phyloP scores from a whole-genome alignment of 768 basidiomycete species.

The Xerocomellus amylosporus region DNA sequence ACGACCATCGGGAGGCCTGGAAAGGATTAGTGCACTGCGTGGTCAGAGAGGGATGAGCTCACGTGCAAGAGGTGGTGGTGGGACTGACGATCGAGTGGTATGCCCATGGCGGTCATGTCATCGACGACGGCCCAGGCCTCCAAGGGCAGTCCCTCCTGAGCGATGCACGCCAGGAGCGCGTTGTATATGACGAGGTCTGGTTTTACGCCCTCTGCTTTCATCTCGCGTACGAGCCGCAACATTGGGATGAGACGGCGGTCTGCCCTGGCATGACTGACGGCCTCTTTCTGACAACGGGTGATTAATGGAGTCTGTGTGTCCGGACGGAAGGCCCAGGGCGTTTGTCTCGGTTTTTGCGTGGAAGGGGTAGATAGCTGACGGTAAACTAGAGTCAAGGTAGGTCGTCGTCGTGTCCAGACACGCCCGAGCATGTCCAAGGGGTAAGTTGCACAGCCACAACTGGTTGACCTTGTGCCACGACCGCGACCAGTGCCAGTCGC shows the following conservation, averaged over 20 bases:
- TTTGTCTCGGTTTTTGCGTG: background rate
- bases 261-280: constrained; percentile 35
- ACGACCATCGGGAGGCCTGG: constrained; percentile 46
- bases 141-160: constrained; percentile 39
- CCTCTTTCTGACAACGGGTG: constrained; percentile 34
- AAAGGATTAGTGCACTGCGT: constrained; percentile 9
- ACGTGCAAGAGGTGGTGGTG: constrained; percentile 65
- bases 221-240: constrained; percentile 47
- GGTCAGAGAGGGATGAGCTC: constrained; percentile 15
- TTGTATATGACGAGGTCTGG: constrained; percentile 61
- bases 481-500: background rate
- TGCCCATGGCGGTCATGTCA: constrained; percentile 56
- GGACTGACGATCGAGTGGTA: constrained; percentile 48
- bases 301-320: constrained; percentile 26
- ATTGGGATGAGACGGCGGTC: constrained; percentile 36
- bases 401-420: background rate
- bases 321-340: constrained; percentile 29
- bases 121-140: constrained; percentile 67
- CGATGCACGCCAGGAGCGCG: constrained; percentile 49
- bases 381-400: background rate
- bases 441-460: constrained; percentile 24
- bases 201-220: constrained; percentile 54
- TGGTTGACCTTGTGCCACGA: constrained; percentile 16
- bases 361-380: constrained; percentile 6
- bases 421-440: constrained; percentile 9